These are phyloP conservation scores for Liriodendron chinense DNA, from an alignment of 164 flowering plant species.

Conservation along the genomic window DNA sequence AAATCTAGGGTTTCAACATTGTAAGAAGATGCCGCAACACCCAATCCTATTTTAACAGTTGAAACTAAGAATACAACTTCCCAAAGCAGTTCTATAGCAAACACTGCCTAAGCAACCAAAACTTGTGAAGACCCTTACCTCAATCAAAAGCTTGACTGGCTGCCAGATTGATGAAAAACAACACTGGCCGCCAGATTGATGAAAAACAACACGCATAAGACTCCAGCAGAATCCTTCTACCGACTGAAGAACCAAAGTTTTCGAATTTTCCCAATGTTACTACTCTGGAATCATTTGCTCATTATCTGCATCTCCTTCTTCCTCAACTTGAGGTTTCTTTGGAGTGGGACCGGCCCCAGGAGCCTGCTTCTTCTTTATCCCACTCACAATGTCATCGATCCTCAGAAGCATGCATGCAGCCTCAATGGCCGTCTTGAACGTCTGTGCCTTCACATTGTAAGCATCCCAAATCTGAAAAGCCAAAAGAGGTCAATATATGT, in stretches of 20 bases:
- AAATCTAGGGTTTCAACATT: not conserved
- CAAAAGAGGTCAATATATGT: too few relatives aligned
- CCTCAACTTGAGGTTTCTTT: slow-evolving; percentile 65
- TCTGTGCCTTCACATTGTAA: slow-evolving; percentile 91
- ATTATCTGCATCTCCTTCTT: slow-evolving; percentile 81
- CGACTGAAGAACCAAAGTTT: not conserved
- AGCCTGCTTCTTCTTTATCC: slow-evolving; percentile 91
- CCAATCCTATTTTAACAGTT: not conserved
- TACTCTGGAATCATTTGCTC: slow-evolving; percentile 85
- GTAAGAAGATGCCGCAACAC: not conserved
- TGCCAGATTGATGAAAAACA: too few relatives aligned
- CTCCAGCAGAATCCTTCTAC: not conserved
- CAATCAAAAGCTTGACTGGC: not conserved
- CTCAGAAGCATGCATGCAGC: slow-evolving; percentile 99
- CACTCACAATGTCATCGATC: slow-evolving; percentile 96
- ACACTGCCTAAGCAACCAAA: not conserved
- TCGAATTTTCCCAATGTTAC: not conserved
- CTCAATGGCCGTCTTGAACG: slow-evolving; percentile 95
- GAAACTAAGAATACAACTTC: not conserved
- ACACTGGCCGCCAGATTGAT: not conserved
- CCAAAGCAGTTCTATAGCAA: not conserved
- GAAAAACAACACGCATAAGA: not conserved
- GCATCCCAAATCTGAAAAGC: slow-evolving; percentile 86
- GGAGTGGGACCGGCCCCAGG: slow-evolving; percentile 63
- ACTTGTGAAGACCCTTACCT: not conserved